These are phyloP conservation scores for Westerdykella aurantiaca DNA, from an alignment of 2,329 filamentous ascomycete species.

Conservation along the genomic window DNA sequence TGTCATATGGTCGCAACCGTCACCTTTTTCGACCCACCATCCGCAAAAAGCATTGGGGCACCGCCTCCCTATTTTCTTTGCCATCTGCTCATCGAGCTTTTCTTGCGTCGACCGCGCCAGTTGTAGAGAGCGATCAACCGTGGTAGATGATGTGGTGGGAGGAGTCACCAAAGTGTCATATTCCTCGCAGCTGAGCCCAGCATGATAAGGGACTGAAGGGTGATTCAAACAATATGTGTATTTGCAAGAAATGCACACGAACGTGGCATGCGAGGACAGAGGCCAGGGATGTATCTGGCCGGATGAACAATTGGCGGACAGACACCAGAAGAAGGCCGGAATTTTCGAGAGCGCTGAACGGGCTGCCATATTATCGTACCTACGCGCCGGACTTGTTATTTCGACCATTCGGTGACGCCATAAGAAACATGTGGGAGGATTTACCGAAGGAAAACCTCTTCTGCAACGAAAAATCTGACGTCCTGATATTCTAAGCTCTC, in stretches of 20 bases:
- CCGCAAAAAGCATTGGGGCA: constrained; percentile 33
- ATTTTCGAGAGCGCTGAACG: constrained; percentile 5
- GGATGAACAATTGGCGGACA: constrained; percentile 4
- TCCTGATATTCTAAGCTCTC: constrained; percentile 22
- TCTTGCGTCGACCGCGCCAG: constrained; percentile 1
- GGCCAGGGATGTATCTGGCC: constrained; percentile 6
- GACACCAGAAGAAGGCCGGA: constrained; percentile 8
- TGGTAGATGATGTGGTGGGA: background rate
- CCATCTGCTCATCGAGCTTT: constrained; percentile 11
- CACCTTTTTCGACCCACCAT: constrained; percentile 35
- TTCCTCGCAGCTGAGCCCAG: constrained; percentile 28
- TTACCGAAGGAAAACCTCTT: constrained; percentile 7
- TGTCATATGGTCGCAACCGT: constrained; percentile 36
- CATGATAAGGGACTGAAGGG: constrained; percentile 28
- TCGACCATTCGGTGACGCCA: background rate
- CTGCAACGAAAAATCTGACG: constrained; percentile 18
- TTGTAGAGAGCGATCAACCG: background rate
- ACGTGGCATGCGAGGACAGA: constrained; percentile 29
- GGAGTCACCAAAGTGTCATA: constrained; percentile 23
- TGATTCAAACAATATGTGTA: constrained; percentile 33
- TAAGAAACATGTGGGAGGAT: background rate
- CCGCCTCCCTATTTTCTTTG: constrained; percentile 25
- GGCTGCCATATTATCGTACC: constrained; percentile 6
- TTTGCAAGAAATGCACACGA: constrained; percentile 30
- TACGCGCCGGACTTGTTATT: constrained; percentile 1